Evolutionary conservation across 495 filamentous ascomycete genomes (phyloP).

Genomic region (Cercophora newfieldiana): DNA sequence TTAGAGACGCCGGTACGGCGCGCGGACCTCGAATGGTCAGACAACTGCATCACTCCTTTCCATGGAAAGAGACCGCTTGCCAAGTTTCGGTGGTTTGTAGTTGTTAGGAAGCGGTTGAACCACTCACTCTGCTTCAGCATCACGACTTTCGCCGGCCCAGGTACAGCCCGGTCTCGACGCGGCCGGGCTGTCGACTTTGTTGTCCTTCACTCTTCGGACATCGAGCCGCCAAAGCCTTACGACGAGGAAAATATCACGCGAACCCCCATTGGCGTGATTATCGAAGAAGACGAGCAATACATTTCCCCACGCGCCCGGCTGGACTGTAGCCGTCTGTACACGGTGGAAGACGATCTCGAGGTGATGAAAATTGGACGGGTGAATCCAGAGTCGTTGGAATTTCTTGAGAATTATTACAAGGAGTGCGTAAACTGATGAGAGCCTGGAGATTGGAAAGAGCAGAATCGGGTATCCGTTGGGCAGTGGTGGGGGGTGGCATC

Average conservation of each 20-base stretch:
- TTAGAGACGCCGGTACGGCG: constrained; percentile 2
- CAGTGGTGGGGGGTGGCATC: too few species aligned
- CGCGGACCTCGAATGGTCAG: constrained; percentile 22
- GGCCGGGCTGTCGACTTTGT: constrained; percentile 26
- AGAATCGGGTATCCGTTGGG: background rate
- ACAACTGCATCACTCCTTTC: constrained; percentile 18
- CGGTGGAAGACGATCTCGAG: constrained; percentile 34
- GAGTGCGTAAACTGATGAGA: constrained; percentile 15
- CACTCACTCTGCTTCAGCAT: constrained; percentile 39
- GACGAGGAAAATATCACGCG: constrained; percentile 27
- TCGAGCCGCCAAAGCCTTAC: constrained; percentile 29
- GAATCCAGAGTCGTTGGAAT: constrained; percentile 22
- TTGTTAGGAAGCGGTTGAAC: constrained; percentile 30
- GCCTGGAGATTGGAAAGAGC: background rate
- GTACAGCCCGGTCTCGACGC: constrained; percentile 2
- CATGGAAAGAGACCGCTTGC: constrained; percentile 25
- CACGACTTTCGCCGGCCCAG: constrained; percentile 23
- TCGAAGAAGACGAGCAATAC: constrained; percentile 32
- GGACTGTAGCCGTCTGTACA: constrained; percentile 36
- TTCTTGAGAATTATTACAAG: constrained; percentile 31
- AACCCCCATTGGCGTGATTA: constrained; percentile 31
- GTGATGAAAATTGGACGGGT: constrained; percentile 38
- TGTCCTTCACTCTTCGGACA: constrained; percentile 27
- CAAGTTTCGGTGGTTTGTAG: constrained; percentile 37
- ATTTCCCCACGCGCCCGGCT: constrained; percentile 36